phyloP scores from a whole-genome alignment of 2,329 filamentous ascomycete genomes.

The Pestalotiopsis sp. region DNA sequence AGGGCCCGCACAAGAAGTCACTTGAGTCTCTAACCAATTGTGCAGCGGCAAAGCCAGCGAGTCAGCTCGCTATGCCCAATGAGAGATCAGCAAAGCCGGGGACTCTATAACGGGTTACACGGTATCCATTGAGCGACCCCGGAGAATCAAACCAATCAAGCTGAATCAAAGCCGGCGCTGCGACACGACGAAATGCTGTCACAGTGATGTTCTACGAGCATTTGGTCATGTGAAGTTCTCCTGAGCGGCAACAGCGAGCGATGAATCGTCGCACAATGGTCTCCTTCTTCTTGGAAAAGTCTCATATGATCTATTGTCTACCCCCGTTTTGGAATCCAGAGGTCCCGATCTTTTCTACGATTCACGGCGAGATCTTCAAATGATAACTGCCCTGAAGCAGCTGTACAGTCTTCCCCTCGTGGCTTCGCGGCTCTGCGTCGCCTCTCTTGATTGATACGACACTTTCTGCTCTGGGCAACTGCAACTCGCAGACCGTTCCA shows the following conservation, averaged over 20 bases:
- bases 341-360: neutral
- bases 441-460: neutral
- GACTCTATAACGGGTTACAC: neutral
- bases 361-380: neutral
- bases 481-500: conserved; percentile 1
- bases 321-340: neutral
- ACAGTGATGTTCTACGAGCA: neutral
- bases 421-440: neutral
- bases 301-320: neutral
- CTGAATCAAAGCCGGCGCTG: neutral
- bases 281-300: neutral
- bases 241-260: neutral
- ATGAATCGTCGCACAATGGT: neutral
- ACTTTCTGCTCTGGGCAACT: neutral
- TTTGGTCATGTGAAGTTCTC: neutral
- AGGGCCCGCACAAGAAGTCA: neutral
- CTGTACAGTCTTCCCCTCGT: neutral
- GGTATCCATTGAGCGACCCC: neutral
- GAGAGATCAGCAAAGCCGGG: neutral
- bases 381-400: neutral
- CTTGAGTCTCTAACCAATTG: neutral
- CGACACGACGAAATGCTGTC: neutral
- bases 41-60: neutral
- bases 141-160: neutral
- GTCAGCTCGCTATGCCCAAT: neutral